Evolutionary conservation across 345 rosid genomes (phyloP), one percentile per base, ranked within the genome.

Genomic region (Rubroshorea leprosula): DNA sequence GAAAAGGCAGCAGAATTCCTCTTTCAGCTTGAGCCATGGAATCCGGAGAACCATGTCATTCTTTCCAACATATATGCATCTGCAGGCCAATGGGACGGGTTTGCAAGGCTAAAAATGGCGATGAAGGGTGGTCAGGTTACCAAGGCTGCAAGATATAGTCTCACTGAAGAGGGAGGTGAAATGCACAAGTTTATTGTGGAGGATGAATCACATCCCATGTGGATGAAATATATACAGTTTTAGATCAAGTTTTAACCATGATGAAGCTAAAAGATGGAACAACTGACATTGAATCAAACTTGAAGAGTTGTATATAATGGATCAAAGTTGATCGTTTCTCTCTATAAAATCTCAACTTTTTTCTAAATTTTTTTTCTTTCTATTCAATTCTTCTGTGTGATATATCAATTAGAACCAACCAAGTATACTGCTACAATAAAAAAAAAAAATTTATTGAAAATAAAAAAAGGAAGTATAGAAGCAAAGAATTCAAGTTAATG

Each of bases 131-230:
- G 78, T 53, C 72, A 68, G 16, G 78, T 86, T 57, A 75, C 72
- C 3, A 86, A 89, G 68, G 74, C 78, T 27, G 95, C 97, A n/a
- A 95, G 95, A 57, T 81, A 75, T 64, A 82, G 90, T 72, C 65
- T 74, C 64, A 74, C 86, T 41, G 90, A 78, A 72, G 86, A 43
- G 54, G 86, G 71, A 65, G 79, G 83, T 49, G 68, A 71, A 71
- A 68, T 80, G 65, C 84, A 86, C 55, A 80, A 76, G 73, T 89
- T 84, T 59, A 69, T 83, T 12, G 95, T 83, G 44, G 90, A 73
- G 58, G 95, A 86, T 79, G 66, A 57, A 58, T 76, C 85, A 46
- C 95, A 82, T 66, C 74, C 81, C 5, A 77, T 68, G 59, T 68
- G 71, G 67, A 55, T 59, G 83, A 84, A 63, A 80, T 84, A 60